These are phyloP conservation scores for Hymenoscyphus infarciens DNA, from an alignment of 2,329 filamentous ascomycete species.

Conservation along the genomic window DNA sequence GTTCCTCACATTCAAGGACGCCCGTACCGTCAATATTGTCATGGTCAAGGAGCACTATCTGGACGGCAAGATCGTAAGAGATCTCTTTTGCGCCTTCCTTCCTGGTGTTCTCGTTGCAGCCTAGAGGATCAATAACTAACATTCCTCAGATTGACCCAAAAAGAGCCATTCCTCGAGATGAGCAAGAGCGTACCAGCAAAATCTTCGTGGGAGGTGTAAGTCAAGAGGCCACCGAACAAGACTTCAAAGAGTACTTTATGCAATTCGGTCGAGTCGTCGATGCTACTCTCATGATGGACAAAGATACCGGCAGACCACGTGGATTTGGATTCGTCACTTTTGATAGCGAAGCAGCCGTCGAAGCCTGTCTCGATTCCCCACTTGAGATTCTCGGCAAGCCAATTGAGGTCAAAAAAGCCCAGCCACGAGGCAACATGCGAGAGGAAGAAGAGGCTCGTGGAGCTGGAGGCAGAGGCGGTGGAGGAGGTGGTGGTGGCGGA, in stretches of 20 bases:
- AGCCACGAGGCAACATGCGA: slow-evolving; percentile 88
- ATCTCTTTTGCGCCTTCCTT: slow-evolving; percentile 18
- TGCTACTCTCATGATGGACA: slow-evolving; percentile 99
- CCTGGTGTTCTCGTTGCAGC: slow-evolving; percentile 8
- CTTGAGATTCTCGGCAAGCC: slow-evolving; percentile 93
- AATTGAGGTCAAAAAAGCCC: slow-evolving; percentile 97
- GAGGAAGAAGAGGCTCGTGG: slow-evolving; percentile 75
- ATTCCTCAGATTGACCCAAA: slow-evolving; percentile 80
- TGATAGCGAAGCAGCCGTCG: slow-evolving; percentile 91
- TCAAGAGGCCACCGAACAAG: slow-evolving; percentile 92
- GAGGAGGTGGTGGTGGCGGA: slow-evolving; percentile 43
- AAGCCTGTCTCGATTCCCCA: slow-evolving; percentile 78
- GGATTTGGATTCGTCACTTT: slow-evolving; percentile 99
- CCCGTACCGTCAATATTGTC: slow-evolving; percentile 96
- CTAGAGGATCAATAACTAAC: slow-evolving; percentile 32
- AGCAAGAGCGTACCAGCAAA: slow-evolving; percentile 97
- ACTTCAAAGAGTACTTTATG: slow-evolving; percentile 95
- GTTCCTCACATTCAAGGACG: slow-evolving; percentile 95
- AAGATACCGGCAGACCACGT: slow-evolving; percentile 93
- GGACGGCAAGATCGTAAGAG: slow-evolving; percentile 92
- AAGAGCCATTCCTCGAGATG: slow-evolving; percentile 91
- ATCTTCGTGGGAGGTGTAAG: slow-evolving; percentile 98
- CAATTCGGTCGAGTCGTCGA: slow-evolving; percentile 96
- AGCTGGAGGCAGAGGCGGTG: slow-evolving; percentile 40
- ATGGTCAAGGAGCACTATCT: slow-evolving; percentile 99